Percentiles rank a stretch among this genome's conserved stretches.
Conservation (phyloP, 192 early-diverging fungal genomes). For the Podila minutissima region DNA sequence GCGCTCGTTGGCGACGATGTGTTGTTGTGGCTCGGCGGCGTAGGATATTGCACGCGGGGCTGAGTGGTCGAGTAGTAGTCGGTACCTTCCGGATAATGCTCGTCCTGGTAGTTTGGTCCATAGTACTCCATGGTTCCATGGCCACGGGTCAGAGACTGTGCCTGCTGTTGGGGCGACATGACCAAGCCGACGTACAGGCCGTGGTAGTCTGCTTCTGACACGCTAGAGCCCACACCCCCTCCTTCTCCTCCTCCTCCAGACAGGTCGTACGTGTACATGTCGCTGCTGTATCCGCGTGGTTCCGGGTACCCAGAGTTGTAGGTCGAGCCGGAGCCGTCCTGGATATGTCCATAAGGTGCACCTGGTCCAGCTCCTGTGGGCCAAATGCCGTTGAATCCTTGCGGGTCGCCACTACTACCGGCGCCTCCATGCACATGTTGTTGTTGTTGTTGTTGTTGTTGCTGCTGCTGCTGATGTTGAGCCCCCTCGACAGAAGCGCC, state of each 20-base stretch:
- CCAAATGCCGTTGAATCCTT: neutral
- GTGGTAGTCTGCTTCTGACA: neutral
- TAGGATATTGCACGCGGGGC: neutral
- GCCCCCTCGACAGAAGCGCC: too few relatives aligned
- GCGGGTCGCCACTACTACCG: neutral
- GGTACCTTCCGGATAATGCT: neutral
- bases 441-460: too few relatives aligned
- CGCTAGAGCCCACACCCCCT: neutral
- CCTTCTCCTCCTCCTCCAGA: neutral
- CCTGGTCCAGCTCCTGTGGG: neutral
- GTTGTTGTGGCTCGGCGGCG: neutral
- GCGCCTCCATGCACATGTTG: too few relatives aligned
- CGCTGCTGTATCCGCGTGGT: neutral
- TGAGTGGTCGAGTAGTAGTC: neutral
- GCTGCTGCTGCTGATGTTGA: too few relatives aligned
- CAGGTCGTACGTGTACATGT: neutral
- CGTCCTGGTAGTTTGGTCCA: neutral
- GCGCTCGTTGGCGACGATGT: neutral
- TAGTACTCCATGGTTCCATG: neutral
- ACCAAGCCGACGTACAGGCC: neutral
- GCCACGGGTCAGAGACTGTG: neutral
- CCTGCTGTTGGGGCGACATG: neutral
- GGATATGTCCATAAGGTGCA: neutral
- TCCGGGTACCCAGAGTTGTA: neutral
- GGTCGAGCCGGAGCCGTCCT: neutral